Evolutionary conservation across 768 basidiomycete genomes (phyloP).

Genomic region (Cystofilobasidium capitatum): DNA sequence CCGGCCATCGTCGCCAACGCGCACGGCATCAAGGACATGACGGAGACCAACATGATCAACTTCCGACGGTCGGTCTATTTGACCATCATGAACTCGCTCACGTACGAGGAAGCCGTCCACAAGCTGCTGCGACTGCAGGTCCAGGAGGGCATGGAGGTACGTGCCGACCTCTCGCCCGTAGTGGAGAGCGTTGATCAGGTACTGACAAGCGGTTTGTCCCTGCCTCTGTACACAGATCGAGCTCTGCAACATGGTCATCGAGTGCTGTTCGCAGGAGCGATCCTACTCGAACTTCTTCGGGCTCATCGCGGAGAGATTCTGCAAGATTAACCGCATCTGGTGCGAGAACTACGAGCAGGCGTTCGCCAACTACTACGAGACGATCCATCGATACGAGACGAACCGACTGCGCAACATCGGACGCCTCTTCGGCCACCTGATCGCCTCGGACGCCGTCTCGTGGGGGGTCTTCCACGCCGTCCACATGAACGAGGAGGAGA

Average conservation of each 20-base stretch:
- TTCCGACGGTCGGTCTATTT: constrained; percentile 86
- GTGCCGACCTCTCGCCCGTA: constrained; percentile 26
- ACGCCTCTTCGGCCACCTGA: constrained; percentile 86
- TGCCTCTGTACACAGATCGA: constrained; percentile 56
- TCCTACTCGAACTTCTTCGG: constrained; percentile 98
- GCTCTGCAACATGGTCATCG: constrained; percentile 95
- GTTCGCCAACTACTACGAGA: constrained; percentile 81
- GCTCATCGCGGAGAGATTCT: constrained; percentile 88
- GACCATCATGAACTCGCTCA: constrained; percentile 97
- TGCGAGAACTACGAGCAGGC: constrained; percentile 78
- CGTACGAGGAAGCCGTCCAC: constrained; percentile 97
- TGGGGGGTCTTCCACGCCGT: constrained; percentile 78
- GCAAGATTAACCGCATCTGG: constrained; percentile 92
- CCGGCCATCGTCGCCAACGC: constrained; percentile 52
- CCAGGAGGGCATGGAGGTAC: constrained; percentile 84
- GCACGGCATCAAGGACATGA: constrained; percentile 85
- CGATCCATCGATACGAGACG: constrained; percentile 97
- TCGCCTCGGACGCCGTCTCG: constrained; percentile 75
- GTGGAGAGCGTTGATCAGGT: constrained; percentile 10
- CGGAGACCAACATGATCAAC: constrained; percentile 92
- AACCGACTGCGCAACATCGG: constrained; percentile 96
- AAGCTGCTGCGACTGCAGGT: constrained; percentile 90
- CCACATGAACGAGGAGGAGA: constrained; percentile 95
- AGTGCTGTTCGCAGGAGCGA: constrained; percentile 99
- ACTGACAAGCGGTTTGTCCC: background rate